Evolutionary conservation across 331 rosid species (phyloP), one percentile per base, ranked within the genome.

Genomic region (Telfairia occidentalis): DNA sequence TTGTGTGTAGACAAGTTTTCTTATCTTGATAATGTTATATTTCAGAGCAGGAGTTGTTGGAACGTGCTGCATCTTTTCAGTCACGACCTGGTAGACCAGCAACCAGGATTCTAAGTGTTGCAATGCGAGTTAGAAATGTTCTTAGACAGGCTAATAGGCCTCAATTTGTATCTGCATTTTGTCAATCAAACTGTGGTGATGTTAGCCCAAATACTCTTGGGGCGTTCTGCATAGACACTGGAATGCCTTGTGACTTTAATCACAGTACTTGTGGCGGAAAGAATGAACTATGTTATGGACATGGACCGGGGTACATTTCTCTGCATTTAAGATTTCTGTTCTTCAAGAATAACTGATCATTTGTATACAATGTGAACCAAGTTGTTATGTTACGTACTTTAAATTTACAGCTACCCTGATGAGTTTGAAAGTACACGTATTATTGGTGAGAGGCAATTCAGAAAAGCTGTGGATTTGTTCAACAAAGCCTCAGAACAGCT

Each of bases 181-280:
- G 98, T 72, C 98, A 93, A 74, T 84, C 98, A 5, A 93, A 93
- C 79, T 90, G 94, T 78, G 98, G 98, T 73, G 98, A 93, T 84
- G 98, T 93, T 78, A 93, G 96, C 81, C 97, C 98, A 58, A 93
- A 93, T 78, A 92, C 89, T 77, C 88, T 88, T 48, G 98, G 97
- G 50, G 83, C 98, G 35, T 90, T 89, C 76, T 90, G 98, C 77
- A 79, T 67, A 60, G 98, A 86, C 84, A 90, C 94, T 54, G 98
- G 92, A 73, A 75, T 89, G 76, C 97, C 97, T 71, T 93, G 98
- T 86, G 92, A 93, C 72, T 93, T 93, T 86, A 93, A 93, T 77
- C 98, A 93, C 75, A 90, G 98, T 81, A 93, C 98, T 34, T 93
- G 98, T 52, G 94, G 87, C 30, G 96, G 98, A 67, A 86, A 86